Conservation (phyloP, 2,329 filamentous ascomycete species). For the Penicillium sp. region DNA sequence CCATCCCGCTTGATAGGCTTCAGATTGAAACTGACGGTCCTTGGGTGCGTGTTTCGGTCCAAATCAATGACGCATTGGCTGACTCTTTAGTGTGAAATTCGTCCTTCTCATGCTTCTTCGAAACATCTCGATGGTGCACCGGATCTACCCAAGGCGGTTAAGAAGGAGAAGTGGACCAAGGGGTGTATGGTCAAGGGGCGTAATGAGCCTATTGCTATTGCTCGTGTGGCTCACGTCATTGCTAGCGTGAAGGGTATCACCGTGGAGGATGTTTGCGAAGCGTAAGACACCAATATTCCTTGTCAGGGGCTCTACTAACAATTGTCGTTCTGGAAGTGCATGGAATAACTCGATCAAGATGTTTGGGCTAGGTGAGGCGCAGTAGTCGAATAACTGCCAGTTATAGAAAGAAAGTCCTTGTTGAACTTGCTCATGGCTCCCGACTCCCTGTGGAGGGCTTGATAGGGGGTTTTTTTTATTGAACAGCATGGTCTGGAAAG, state of each 20-base stretch:
- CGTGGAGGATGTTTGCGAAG: slow-evolving; percentile 82
- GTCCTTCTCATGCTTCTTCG: slow-evolving; percentile 82
- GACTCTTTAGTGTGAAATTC: slow-evolving; percentile 73
- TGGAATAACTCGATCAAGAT: slow-evolving; percentile 81
- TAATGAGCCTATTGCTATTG: slow-evolving; percentile 89
- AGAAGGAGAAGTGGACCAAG: slow-evolving; percentile 92
- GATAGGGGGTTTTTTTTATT: too few species aligned
- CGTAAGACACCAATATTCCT: slow-evolving; percentile 48
- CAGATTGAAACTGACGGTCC: slow-evolving; percentile 98
- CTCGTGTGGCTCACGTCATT: slow-evolving; percentile 83
- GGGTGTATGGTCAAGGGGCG: slow-evolving; percentile 91
- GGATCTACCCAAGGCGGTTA: slow-evolving; percentile 76
- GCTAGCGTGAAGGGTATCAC: slow-evolving; percentile 79
- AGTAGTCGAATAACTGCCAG: too few species aligned
- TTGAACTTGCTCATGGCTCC: too few species aligned
- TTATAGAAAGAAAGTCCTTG: too few species aligned
- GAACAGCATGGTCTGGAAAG: too few species aligned
- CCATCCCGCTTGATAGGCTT: slow-evolving; percentile 74
- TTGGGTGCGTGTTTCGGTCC: slow-evolving; percentile 55
- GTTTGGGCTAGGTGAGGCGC: slow-evolving; percentile 67
- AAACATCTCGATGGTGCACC: slow-evolving; percentile 71
- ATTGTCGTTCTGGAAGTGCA: slow-evolving; percentile 48
- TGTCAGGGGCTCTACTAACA: slow-evolving; percentile 23
- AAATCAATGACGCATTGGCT: slow-evolving; percentile 1
- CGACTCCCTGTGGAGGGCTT: too few species aligned